Conservation (phyloP, 257 asterid genomes). For the Forsythia suspensa region DNA sequence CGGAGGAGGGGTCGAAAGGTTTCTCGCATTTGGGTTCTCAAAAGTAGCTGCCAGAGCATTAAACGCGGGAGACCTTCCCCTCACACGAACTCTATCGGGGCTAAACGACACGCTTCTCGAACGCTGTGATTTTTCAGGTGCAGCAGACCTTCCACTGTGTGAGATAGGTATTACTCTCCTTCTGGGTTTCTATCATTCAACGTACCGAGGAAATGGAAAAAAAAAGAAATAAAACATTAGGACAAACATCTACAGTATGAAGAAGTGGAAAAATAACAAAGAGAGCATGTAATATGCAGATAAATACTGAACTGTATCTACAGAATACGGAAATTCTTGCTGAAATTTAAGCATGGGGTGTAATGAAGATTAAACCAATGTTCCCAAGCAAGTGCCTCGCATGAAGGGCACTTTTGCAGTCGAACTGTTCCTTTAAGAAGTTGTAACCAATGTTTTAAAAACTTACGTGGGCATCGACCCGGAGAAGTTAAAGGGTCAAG, state of each 20-base stretch:
- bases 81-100: constrained; percentile 80
- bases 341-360: not conserved
- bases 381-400: not conserved
- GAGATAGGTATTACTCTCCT: constrained; percentile 56
- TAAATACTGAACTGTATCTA: not conserved
- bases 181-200: constrained; percentile 63
- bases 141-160: constrained; percentile 59
- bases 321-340: not conserved
- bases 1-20: constrained; percentile 97
- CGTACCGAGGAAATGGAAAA: constrained; percentile 8
- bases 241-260: not conserved
- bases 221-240: not conserved
- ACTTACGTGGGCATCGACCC: too few relatives aligned
- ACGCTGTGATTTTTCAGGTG: constrained; percentile 83
- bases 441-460: not conserved
- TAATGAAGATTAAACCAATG: not conserved
- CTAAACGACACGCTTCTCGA: constrained; percentile 93
- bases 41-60: constrained; percentile 86
- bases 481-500: too few relatives aligned
- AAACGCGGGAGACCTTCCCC: constrained; percentile 99
- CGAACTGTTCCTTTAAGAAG: not conserved
- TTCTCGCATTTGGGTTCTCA: constrained; percentile 73
- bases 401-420: not conserved
- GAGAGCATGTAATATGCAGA: not conserved
- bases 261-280: not conserved